Conservation (phyloP, 805 yeast genomes). For the Ogataea corticis region DNA sequence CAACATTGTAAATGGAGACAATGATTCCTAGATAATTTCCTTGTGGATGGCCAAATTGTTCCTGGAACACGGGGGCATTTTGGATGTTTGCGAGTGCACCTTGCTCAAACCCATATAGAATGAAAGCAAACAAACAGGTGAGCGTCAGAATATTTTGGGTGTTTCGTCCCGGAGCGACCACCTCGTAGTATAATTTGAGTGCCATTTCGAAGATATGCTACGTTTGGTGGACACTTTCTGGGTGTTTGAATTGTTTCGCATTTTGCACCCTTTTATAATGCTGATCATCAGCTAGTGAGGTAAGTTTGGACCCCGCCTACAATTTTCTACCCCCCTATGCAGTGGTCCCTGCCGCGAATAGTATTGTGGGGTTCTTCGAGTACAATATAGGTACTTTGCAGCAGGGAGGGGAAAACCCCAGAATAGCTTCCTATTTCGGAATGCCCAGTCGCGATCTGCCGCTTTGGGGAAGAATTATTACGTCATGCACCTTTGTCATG, state of each 20-base stretch:
- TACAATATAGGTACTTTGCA: no score
- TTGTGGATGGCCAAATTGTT: constrained; percentile 19
- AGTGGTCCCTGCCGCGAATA: no score
- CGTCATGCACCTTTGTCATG: neutral
- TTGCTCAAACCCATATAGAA: constrained; percentile 20
- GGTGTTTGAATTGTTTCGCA: no score
- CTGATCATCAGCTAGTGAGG: no score
- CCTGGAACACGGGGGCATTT: constrained; percentile 14
- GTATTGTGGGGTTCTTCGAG: no score
- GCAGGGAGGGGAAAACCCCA: neutral
- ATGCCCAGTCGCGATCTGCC: neutral
- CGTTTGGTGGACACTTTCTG: no score
- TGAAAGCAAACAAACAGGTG: constrained; percentile 16
- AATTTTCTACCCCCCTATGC: no score
- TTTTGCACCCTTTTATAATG: no score
- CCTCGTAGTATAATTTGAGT: constrained; percentile 12
- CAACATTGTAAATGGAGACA: constrained; percentile 20
- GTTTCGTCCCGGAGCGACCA: constrained; percentile 8
- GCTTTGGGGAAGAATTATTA: neutral
- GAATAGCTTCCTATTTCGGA: neutral
- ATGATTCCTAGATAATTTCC: constrained; percentile 19
- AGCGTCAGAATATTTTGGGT: constrained; percentile 10
- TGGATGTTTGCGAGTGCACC: constrained; percentile 22
- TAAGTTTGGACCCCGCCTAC: no score
- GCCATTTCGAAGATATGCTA: no score